A percentile compares a stretch with the other conserved stretches of the same genome.
Evolutionary conservation across 352 stramenopile genomes (phyloP).

Genomic region (Nothophytophthora sp.): DNA sequence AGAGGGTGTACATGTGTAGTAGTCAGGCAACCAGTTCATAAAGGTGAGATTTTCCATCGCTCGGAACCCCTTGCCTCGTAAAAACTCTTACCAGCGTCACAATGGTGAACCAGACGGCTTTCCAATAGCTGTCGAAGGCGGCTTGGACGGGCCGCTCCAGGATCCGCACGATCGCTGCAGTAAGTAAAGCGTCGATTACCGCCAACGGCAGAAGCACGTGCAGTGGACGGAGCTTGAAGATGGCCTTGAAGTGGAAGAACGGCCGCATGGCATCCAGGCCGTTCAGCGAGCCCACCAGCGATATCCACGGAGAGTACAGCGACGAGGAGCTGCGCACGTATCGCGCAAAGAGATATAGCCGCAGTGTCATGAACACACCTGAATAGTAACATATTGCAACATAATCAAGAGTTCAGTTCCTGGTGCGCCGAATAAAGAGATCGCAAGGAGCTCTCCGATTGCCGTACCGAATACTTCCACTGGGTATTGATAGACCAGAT

Average conservation of each 20-base stretch:
- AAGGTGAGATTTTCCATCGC: neutral
- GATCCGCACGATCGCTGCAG: slow-evolving; percentile 72
- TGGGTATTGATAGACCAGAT: slow-evolving; percentile 65
- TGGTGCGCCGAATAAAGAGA: neutral
- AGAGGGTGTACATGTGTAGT: neutral
- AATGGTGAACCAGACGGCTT: slow-evolving; percentile 66
- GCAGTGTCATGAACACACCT: slow-evolving; percentile 71
- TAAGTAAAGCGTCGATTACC: slow-evolving; percentile 59
- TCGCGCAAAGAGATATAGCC: slow-evolving; percentile 64
- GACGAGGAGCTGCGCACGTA: slow-evolving; percentile 73
- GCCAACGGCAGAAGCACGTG: slow-evolving; percentile 60
- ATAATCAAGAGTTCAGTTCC: neutral
- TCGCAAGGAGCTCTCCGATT: neutral
- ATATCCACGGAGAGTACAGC: slow-evolving; percentile 78
- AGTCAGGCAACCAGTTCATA: neutral
- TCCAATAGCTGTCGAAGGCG: slow-evolving; percentile 72
- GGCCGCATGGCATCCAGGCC: slow-evolving; percentile 78
- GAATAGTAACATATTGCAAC: neutral
- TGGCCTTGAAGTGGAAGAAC: slow-evolving; percentile 80
- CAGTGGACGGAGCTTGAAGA: slow-evolving; percentile 72
- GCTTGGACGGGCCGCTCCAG: slow-evolving; percentile 65
- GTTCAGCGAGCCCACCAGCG: slow-evolving; percentile 70
- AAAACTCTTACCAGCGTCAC: slow-evolving; percentile 58
- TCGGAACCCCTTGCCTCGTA: neutral
- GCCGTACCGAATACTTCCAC: slow-evolving; percentile 56